Evolutionary conservation across 2,329 filamentous ascomycete species (phyloP), one percentile per base, ranked within the genome.

Genomic region (Ophiobolus disseminans): DNA sequence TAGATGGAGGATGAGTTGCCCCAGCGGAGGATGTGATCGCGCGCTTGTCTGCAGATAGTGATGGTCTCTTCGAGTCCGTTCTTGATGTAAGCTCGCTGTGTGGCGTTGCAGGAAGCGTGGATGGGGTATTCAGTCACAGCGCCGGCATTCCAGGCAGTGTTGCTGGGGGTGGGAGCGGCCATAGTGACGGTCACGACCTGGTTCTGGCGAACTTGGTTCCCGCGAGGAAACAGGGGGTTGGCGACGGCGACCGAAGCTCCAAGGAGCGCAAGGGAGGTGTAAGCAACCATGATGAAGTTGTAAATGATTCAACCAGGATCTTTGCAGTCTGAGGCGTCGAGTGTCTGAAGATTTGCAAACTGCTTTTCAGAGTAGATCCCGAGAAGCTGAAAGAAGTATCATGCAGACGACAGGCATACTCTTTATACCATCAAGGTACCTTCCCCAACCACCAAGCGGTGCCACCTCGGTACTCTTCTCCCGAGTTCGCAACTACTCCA

Each of bases 21-120:
- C 58, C 76, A 81, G 37, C 78, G 77, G 11, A 83, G 77, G 40
- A 86, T 79, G 63, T 89, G 86, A 31, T 86, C 79, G 50, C 80
- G 81, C 5, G 86, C 86, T 60, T 87, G 84, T 41, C 77, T 69
- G 6, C 82, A 84, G 3, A 89, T 75, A 41, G 72, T 65, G 30
- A 86, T 69, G 4, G 83, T 78, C 66, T 89, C 86, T 14, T 80
- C 73, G 0, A 90, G 75, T 5, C 78, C 86, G 13, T 73, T 70
- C 28, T 76, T 70, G 34, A 89, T 76, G 66, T 87, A 83, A 6
- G 69, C 70, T 32, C 75, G 76, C 58, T 87, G 78, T 1, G 85
- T 88, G 39, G 75, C 71, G 60, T 89, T 89, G 75, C 87, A 89
- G 19, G 84, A 87, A 25, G 76, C 66, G 69, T 89, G 86, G 64